Percentiles rank a stretch among this genome's conserved stretches.
These are phyloP conservation scores for Onygena corvina DNA, from an alignment of 2,329 filamentous ascomycete species.

Conservation along the genomic window DNA sequence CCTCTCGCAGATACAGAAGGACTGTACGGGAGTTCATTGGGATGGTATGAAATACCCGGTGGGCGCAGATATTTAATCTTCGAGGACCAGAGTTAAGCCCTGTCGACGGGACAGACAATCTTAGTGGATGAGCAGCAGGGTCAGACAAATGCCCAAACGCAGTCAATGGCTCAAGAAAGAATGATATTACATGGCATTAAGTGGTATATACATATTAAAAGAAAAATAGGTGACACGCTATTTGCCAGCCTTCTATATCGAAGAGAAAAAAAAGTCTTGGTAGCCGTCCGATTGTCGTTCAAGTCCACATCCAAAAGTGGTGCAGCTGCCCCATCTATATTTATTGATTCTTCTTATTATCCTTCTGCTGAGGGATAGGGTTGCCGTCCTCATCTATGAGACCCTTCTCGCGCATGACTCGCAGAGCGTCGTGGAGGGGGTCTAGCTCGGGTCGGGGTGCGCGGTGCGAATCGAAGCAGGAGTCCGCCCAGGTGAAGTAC, in stretches of 20 bases:
- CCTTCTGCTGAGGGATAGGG: slow-evolving; percentile 2
- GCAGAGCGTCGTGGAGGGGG: slow-evolving; percentile 9
- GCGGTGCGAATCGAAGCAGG: slow-evolving; percentile 7
- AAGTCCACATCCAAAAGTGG: not conserved
- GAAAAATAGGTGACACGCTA: not conserved
- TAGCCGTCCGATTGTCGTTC: not conserved
- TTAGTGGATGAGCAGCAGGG: too few species aligned
- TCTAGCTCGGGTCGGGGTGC: slow-evolving; percentile 7
- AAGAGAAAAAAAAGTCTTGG: too few species aligned
- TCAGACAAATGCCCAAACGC: too few species aligned
- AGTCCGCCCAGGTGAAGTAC: slow-evolving; percentile 50
- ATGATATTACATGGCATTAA: not conserved
- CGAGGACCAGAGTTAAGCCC: too few species aligned
- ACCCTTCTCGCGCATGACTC: slow-evolving; percentile 10
- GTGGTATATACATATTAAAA: not conserved
- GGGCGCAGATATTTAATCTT: too few species aligned
- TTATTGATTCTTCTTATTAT: not conserved
- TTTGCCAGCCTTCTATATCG: not conserved
- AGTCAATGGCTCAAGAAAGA: not conserved
- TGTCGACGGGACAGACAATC: too few species aligned
- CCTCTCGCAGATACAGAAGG: too few species aligned
- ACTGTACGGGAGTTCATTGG: too few species aligned
- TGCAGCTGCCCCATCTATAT: not conserved
- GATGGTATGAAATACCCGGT: too few species aligned
- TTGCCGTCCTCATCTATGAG: slow-evolving; percentile 8